Conservation (phyloP, 306 rosid species). For the Vigna hirtella region DNA sequence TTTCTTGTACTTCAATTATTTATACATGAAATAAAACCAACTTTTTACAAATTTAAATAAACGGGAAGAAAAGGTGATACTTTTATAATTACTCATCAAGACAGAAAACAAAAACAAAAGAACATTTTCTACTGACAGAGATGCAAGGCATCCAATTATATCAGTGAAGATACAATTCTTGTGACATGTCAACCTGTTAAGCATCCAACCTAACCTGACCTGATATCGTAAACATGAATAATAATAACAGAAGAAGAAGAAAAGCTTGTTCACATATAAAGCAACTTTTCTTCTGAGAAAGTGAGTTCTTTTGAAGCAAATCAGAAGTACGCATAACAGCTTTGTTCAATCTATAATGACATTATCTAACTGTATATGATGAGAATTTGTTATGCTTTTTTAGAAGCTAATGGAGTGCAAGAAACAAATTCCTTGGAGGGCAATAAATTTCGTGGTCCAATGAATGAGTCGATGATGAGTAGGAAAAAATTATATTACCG, state of each 20-base stretch:
- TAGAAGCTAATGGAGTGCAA: slow-evolving; percentile 33
- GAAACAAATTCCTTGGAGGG: slow-evolving; percentile 27
- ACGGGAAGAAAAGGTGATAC: neutral
- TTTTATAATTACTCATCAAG: neutral
- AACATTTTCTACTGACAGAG: neutral
- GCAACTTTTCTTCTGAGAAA: neutral
- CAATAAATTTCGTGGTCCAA: neutral
- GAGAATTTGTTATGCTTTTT: neutral
- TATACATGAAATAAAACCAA: neutral
- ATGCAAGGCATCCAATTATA: neutral
- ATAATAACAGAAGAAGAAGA: neutral
- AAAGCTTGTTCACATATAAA: neutral
- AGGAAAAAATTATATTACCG: slow-evolving; percentile 18
- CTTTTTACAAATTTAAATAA: too few species aligned
- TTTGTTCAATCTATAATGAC: neutral
- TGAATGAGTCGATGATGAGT: neutral
- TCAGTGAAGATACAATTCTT: neutral
- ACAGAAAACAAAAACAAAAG: neutral
- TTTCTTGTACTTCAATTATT: neutral
- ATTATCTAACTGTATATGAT: neutral
- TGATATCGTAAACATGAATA: too few species aligned
- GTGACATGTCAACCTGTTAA: neutral
- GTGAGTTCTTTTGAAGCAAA: slow-evolving; percentile 2
- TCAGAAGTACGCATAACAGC: neutral
- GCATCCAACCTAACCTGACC: neutral